Evolutionary conservation across 257 asterid species (phyloP).

Genomic region (Thymus quinquecostatus): DNA sequence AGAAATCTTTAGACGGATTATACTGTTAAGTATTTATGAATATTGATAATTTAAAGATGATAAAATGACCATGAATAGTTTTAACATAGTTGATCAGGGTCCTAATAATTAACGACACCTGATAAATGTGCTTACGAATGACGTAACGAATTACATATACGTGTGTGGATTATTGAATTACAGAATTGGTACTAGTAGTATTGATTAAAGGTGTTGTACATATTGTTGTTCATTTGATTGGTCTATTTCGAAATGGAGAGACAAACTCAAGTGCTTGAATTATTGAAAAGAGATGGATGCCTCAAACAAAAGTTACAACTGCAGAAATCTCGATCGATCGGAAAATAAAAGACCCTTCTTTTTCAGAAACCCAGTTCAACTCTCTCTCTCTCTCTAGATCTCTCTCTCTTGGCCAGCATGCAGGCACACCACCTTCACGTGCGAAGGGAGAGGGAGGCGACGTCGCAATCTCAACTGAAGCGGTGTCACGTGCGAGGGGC

Average conservation of each 20-base stretch:
- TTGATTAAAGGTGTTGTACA: no score
- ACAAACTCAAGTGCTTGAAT: neutral
- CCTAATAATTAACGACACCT: no score
- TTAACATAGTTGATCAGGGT: neutral
- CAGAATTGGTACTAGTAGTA: no score
- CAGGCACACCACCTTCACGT: constrained; percentile 38
- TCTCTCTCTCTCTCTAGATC: neutral
- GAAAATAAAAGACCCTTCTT: constrained; percentile 10
- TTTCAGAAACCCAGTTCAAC: neutral
- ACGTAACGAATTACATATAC: no score
- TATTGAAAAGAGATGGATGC: neutral
- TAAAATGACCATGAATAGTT: neutral
- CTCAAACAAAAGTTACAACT: neutral
- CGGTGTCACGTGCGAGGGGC: constrained; percentile 45
- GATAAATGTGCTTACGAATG: no score
- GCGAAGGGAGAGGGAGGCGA: constrained; percentile 31
- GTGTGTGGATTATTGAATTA: no score
- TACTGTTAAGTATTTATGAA: neutral
- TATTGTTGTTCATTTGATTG: neutral
- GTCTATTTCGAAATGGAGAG: neutral
- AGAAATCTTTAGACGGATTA: neutral
- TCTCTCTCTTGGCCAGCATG: no score
- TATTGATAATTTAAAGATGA: neutral
- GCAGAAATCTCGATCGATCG: constrained; percentile 1
- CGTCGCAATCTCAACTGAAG: constrained; percentile 33